Evolutionary conservation across 768 basidiomycete genomes (phyloP).

Genomic region (Mycena alexandri): DNA sequence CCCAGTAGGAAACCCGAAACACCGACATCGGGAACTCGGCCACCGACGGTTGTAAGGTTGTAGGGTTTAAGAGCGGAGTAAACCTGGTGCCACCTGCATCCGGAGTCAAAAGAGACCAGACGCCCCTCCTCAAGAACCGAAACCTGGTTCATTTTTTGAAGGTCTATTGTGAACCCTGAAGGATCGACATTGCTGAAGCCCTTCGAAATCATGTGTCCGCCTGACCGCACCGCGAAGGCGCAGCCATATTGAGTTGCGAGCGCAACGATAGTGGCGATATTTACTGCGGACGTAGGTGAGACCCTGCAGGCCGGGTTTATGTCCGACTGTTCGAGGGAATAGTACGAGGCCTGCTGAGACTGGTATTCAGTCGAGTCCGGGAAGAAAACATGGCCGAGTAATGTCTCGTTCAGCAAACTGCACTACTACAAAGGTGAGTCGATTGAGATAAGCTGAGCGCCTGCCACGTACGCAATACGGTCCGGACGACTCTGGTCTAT

Average conservation of each 20-base stretch:
- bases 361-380: constrained; percentile 27
- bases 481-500: constrained; percentile 10
- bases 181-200: constrained; percentile 21
- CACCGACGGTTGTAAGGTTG: constrained; percentile 33
- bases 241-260: constrained; percentile 24
- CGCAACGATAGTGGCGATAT: constrained; percentile 30
- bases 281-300: constrained; percentile 21
- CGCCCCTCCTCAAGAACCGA: constrained; percentile 3
- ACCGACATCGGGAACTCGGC: constrained; percentile 27
- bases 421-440: constrained; percentile 4
- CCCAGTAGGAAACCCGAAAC: constrained; percentile 32
- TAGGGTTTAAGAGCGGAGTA: constrained; percentile 18
- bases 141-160: constrained; percentile 22
- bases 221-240: constrained; percentile 32
- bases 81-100: constrained; percentile 28
- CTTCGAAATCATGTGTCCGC: constrained; percentile 28
- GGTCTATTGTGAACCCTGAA: constrained; percentile 29
- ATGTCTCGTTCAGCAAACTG: constrained; percentile 13
- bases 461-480: constrained; percentile 16
- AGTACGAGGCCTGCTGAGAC: constrained; percentile 32
- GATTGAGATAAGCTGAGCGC: background rate
- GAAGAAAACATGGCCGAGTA: constrained; percentile 32
- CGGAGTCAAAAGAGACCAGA: constrained; percentile 26
- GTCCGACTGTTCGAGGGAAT: constrained; percentile 22
- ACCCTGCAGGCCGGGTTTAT: constrained; percentile 30